Evolutionary conservation across 2,329 filamentous ascomycete species (phyloP), one percentile per base, ranked within the genome.

Genomic region (Knufia fluminis): DNA sequence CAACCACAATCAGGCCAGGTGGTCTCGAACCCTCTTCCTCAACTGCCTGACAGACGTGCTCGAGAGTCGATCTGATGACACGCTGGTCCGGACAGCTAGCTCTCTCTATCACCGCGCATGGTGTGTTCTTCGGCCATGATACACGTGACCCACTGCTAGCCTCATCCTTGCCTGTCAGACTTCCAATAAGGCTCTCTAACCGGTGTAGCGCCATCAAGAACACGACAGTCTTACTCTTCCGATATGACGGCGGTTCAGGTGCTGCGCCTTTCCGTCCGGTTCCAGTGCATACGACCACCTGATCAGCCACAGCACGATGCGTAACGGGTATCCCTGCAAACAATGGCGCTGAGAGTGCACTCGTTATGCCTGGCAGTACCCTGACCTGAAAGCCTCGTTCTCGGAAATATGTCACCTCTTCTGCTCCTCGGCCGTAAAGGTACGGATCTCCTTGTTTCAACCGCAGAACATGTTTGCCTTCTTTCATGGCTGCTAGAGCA

Each of bases 161-260:
- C 32, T 46, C 32, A 44, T 59, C 61, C 1, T 53, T 51, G 2
- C 59, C 51, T 56, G 70, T 85, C 52, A 98, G 70, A 60, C 86
- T 85, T 4, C 74, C 72, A 0, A 96, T 77, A 1, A 98, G 71
- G 0, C 80, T 84, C 2, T 69, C 71, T 14, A 98, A 81, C 46
- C 92, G 79, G 68, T 98, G 92, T 54, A 98, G 70, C 3, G 88
- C 88, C 92, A 98, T 98, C 42, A 98, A 71, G 57, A 97, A 95
- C 3, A 98, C 86, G 1, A 92, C 86, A 0, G 92, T 97, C 50
- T 90, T 78, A 7, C 78, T 84, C 1, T 75, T 65, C 0, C 90
- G 79, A 64, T 82, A 95, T 54, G 82, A 82, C 0, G 92, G 92
- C 28, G 89, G 88, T n/a, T 79, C 72, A 0, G 89, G 89, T 0